phyloP scores from a whole-genome alignment of 108 stramenopile genomes.

The Skeletonema grethae region DNA sequence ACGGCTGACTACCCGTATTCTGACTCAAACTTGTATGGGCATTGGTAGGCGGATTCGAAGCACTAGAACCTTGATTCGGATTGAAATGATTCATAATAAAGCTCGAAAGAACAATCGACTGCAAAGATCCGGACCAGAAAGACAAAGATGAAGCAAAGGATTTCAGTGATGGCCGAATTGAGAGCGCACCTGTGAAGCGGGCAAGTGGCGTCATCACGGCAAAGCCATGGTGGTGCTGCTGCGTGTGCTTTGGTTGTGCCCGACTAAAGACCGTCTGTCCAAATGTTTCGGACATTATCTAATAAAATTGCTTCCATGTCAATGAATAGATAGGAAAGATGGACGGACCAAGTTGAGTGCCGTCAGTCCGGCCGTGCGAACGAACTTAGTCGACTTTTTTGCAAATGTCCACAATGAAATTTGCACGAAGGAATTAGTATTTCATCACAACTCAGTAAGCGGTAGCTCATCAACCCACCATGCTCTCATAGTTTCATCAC shows the following conservation, averaged over 20 bases:
- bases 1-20: background rate
- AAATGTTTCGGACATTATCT: background rate
- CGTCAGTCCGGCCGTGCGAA: background rate
- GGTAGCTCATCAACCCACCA: background rate
- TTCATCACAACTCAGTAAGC: background rate
- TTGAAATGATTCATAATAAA: background rate
- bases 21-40: conserved; percentile 4
- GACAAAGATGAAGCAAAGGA: conserved; percentile 6
- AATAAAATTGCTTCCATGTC: too few species aligned
- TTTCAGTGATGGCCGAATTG: conserved; percentile 9
- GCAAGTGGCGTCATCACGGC: background rate
- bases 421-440: background rate
- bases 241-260: background rate
- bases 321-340: background rate
- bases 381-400: background rate
- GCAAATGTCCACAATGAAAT: background rate
- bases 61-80: conserved; percentile 1
- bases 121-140: background rate
- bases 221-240: background rate
- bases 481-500: background rate
- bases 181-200: background rate
- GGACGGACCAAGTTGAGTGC: background rate
- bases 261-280: background rate
- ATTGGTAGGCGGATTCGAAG: background rate
- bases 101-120: background rate